Conservation (phyloP, 441 rosid genomes). For the Syzygium syzygioides region DNA sequence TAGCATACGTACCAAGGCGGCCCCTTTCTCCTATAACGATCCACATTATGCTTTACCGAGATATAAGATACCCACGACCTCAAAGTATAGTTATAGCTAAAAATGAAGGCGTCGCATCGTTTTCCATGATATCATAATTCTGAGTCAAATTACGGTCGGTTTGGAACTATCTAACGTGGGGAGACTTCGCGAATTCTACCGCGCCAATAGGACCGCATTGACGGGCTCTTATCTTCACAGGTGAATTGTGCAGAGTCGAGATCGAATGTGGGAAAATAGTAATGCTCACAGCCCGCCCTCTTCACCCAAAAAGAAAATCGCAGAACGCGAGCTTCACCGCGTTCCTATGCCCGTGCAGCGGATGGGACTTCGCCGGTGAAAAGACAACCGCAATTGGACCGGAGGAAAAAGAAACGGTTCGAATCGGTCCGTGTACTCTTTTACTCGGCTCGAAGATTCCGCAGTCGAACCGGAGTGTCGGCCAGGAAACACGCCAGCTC, state of each 20-base stretch:
- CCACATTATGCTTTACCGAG: neutral
- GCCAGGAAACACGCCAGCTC: constrained; percentile 19
- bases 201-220: neutral
- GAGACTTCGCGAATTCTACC: accelerated
- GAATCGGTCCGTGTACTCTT: neutral
- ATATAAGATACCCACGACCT: neutral
- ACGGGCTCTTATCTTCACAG: accelerated
- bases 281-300: neutral
- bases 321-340: neutral
- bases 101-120: neutral
- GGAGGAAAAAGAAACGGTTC: neutral
- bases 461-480: constrained; percentile 12
- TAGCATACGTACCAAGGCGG: neutral
- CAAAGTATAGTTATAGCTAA: neutral
- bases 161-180: neutral
- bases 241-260: neutral
- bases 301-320: neutral
- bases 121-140: neutral
- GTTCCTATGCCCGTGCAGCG: neutral
- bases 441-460: neutral
- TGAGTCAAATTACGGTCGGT: neutral
- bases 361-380: neutral
- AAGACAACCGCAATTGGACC: neutral
- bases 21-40: neutral
- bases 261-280: accelerated